Evolutionary conservation across 2,329 filamentous ascomycete species (phyloP).

Genomic region (Lecanoromycetidae sp.): DNA sequence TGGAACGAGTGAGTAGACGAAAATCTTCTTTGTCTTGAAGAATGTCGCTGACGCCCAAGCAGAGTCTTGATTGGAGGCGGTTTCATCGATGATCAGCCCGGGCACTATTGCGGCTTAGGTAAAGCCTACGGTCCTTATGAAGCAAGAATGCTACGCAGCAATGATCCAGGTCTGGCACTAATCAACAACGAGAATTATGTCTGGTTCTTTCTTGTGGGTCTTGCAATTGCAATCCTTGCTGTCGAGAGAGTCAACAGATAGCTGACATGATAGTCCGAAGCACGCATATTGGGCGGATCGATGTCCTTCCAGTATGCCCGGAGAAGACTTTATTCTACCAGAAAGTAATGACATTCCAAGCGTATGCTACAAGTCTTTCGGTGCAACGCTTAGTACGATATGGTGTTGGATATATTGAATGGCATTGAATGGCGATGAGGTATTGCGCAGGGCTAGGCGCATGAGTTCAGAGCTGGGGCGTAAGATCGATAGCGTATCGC

Average conservation of each 20-base stretch:
- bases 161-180: background rate
- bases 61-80: background rate
- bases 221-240: no score
- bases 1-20: no score
- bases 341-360: background rate
- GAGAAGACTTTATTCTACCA: background rate
- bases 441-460: no score
- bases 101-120: background rate
- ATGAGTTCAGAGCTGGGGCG: no score
- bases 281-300: background rate
- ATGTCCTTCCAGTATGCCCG: background rate
- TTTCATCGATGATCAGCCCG: background rate
- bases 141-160: background rate
- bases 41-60: no score
- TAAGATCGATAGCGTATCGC: no score
- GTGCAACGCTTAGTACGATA: background rate
- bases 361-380: background rate
- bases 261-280: no score
- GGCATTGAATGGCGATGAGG: no score
- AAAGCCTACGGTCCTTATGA: background rate
- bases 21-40: no score
- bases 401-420: background rate
- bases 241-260: no score
- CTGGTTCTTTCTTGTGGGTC: background rate
- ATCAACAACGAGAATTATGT: background rate